These are phyloP conservation scores for Ceratonia siliqua DNA, from an alignment of 306 rosid species.

Conservation along the genomic window DNA sequence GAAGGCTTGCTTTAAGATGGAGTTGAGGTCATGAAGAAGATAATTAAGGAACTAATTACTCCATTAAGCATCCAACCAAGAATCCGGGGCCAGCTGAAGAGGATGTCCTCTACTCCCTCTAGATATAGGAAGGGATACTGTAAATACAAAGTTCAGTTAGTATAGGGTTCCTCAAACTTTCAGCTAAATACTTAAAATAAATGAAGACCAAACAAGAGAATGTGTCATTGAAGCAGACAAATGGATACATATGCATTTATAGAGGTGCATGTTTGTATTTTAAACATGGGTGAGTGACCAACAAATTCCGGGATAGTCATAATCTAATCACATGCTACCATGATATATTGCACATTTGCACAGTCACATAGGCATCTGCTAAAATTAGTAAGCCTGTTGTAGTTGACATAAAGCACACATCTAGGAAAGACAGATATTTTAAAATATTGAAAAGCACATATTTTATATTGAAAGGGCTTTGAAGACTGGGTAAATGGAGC, in stretches of 20 bases:
- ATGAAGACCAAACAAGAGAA: not conserved
- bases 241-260: not conserved
- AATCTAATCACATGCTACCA: not conserved
- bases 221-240: not conserved
- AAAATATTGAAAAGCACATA: no score
- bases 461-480: no score
- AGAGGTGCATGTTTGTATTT: not conserved
- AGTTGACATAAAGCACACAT: no score
- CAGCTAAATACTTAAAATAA: not conserved
- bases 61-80: conserved; percentile 81
- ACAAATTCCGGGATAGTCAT: not conserved
- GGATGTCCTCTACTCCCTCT: conserved; percentile 71
- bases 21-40: conserved; percentile 67
- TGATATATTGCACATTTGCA: no score
- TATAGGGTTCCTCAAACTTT: conserved; percentile 3
- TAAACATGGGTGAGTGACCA: not conserved
- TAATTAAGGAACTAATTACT: conserved; percentile 62
- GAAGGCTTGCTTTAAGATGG: conserved; percentile 57
- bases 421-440: no score
- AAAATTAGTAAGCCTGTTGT: no score
- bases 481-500: no score
- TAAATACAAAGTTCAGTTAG: conserved; percentile 23
- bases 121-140: conserved; percentile 70
- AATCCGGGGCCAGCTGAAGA: conserved; percentile 77
- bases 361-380: no score